Evolutionary conservation across 2,329 filamentous ascomycete genomes (phyloP).

Genomic region (Scedosporium apiospermum): DNA sequence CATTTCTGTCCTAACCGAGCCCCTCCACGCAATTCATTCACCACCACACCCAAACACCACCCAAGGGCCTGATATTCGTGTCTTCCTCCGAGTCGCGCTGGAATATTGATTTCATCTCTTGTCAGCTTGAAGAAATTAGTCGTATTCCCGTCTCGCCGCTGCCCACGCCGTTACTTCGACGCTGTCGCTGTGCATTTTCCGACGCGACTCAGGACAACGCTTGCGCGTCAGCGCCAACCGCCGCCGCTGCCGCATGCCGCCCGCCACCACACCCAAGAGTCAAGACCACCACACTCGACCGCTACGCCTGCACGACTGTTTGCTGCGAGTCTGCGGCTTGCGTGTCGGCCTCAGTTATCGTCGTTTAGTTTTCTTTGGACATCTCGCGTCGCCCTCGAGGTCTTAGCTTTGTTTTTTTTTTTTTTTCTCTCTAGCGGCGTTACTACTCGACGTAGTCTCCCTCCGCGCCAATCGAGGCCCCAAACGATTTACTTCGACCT

Average conservation of each 20-base stretch:
- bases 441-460: not conserved
- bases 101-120: not conserved
- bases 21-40: not conserved
- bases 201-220: not conserved
- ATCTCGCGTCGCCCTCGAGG: not conserved
- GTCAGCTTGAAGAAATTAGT: not conserved
- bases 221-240: not conserved
- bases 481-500: not conserved
- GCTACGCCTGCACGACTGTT: not conserved
- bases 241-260: not conserved
- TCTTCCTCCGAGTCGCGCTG: not conserved
- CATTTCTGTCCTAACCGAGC: not conserved
- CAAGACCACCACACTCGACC: not conserved
- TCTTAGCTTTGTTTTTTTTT: not conserved
- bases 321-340: not conserved
- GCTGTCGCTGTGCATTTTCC: not conserved
- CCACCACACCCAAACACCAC: not conserved
- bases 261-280: not conserved
- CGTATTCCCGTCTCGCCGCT: not conserved
- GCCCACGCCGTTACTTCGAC: not conserved
- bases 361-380: not conserved
- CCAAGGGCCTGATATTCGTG: not conserved
- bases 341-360: not conserved
- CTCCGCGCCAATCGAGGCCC: not conserved
- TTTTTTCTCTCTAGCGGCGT: not conserved